Evolutionary conservation across 345 rosid genomes (phyloP).

Genomic region (Boechera divaricarpa): DNA sequence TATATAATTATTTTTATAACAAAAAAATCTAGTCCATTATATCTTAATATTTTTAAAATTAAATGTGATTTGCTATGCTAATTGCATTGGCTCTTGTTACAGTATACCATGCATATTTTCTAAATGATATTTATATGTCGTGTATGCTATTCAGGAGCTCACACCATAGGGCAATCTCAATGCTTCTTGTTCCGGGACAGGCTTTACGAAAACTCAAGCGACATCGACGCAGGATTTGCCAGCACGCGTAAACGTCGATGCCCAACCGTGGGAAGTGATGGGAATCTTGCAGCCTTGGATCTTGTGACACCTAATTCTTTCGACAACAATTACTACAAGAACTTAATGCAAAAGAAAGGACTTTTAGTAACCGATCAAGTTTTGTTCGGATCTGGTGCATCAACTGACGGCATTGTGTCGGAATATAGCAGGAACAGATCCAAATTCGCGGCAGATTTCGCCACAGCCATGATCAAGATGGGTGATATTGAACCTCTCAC

Average conservation of each 20-base stretch:
- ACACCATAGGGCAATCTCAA: constrained; percentile 59
- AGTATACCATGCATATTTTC: neutral
- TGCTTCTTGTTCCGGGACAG: constrained; percentile 52
- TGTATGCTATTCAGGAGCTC: constrained; percentile 42
- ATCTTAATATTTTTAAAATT: neutral
- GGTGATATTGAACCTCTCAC: constrained; percentile 45
- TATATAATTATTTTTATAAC: too few relatives aligned
- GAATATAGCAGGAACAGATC: constrained; percentile 43
- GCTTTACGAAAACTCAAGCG: constrained; percentile 51
- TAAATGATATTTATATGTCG: neutral
- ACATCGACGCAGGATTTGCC: constrained; percentile 53
- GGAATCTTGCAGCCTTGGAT: constrained; percentile 48
- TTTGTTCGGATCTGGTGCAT: constrained; percentile 49
- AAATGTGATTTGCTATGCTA: neutral
- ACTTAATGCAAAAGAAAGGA: constrained; percentile 55
- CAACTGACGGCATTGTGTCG: constrained; percentile 48
- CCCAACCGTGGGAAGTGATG: constrained; percentile 28
- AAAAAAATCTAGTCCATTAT: neutral
- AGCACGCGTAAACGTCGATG: constrained; percentile 44
- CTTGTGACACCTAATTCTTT: constrained; percentile 55
- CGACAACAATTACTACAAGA: constrained; percentile 58
- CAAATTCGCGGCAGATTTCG: constrained; percentile 44
- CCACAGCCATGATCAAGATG: constrained; percentile 56
- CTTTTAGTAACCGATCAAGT: constrained; percentile 57
- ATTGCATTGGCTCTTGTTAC: neutral